These are phyloP conservation scores for Trypanosomatidae sp. DNA, from an alignment of 208 protist species.

Conservation along the genomic window DNA sequence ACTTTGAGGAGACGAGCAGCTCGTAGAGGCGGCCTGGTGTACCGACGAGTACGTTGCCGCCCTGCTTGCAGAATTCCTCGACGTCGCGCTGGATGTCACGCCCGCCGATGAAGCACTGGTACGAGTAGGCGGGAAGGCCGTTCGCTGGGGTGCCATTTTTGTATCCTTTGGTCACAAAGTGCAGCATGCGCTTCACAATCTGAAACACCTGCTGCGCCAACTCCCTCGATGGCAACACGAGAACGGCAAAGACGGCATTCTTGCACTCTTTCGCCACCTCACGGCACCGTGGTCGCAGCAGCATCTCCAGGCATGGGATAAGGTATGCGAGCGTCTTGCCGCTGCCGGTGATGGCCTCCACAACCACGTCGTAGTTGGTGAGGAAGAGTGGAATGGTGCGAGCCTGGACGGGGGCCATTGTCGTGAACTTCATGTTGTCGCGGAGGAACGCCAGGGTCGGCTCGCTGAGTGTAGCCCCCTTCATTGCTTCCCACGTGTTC, in stretches of 20 bases:
- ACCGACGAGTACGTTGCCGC: conserved; percentile 89
- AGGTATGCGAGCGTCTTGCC: conserved; percentile 96
- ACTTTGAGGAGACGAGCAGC: conserved; percentile 86
- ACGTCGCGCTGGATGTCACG: conserved; percentile 82
- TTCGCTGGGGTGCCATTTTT: conserved; percentile 28
- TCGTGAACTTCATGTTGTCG: conserved; percentile 71
- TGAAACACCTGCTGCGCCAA: conserved; percentile 94
- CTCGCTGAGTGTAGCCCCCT: conserved; percentile 66
- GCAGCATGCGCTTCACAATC: conserved; percentile 71
- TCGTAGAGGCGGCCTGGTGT: conserved; percentile 92
- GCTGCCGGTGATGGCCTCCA: conserved; percentile 93
- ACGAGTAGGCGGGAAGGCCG: conserved; percentile 70
- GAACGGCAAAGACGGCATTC: conserved; percentile 82
- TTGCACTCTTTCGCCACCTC: conserved; percentile 49
- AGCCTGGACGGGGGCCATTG: conserved; percentile 93
- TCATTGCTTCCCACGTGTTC: conserved; percentile 77
- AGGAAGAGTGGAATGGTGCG: conserved; percentile 90
- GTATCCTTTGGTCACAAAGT: conserved; percentile 62
- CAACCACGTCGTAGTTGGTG: conserved; percentile 91
- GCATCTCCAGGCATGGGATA: conserved; percentile 88
- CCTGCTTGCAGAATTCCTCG: conserved; percentile 71
- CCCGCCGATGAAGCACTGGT: conserved; percentile 92
- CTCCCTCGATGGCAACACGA: conserved; percentile 94
- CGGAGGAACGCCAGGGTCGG: conserved; percentile 66
- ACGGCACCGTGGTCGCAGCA: conserved; percentile 57